Conservation (phyloP, 2,329 filamentous ascomycete genomes). For the Aspergillus melleus region DNA sequence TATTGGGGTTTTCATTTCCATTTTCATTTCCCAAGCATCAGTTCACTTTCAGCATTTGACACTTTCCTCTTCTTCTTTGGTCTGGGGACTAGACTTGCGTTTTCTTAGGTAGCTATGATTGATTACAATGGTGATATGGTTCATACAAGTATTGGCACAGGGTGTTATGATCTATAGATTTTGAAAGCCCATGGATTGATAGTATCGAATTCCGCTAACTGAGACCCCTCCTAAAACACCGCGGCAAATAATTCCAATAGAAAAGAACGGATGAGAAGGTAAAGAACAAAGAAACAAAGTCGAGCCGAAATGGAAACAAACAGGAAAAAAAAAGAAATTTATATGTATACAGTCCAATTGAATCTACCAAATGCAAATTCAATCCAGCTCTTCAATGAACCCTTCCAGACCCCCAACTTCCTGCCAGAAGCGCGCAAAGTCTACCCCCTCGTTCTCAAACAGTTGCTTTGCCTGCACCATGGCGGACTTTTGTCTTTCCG, state of each 20-base stretch:
- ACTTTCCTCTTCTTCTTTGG: not conserved
- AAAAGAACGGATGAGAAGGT: not conserved
- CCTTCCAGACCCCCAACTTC: slow-evolving; percentile 65
- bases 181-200: not conserved
- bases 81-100: not conserved
- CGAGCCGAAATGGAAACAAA: not conserved
- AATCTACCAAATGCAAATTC: not conserved
- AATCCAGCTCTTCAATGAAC: slow-evolving; percentile 51
- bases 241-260: not conserved
- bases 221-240: not conserved
- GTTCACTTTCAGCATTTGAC: not conserved
- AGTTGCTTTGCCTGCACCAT: slow-evolving; percentile 73
- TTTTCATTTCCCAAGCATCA: not conserved
- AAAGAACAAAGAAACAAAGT: not conserved
- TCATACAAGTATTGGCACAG: not conserved
- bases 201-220: not conserved
- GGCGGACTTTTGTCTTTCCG: slow-evolving; percentile 69
- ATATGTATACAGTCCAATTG: not conserved
- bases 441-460: slow-evolving; percentile 72
- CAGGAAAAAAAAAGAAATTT: not conserved
- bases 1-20: not conserved
- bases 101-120: not conserved
- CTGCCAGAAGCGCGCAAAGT: slow-evolving; percentile 79
- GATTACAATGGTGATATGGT: not conserved
- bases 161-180: not conserved